Base-by-base conservation (phyloP, 805 yeast species). In the Cyberlindnera euphorbiae region DNA sequence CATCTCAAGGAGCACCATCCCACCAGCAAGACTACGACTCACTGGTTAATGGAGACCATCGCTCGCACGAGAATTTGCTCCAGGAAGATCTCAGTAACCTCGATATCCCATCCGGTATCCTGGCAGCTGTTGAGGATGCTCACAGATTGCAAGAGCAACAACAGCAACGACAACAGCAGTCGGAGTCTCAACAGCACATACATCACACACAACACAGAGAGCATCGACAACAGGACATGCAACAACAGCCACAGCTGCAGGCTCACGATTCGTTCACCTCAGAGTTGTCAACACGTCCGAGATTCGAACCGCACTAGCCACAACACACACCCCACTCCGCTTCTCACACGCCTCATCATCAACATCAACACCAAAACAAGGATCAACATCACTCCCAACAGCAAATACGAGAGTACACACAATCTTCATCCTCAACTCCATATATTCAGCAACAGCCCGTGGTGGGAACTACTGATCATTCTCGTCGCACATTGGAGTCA, bases 71-170 rank as follows among this genome's bases (percentile, higher is more conserved):
- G 2, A 44, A 40, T 34, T 14, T 49, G 8, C 28, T 50, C 8
- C 52, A 48, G 14, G 42, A 42, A n/a, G 53, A 50, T 17, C 39
- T 49, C 16, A 38, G 46, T 7, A 45, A 42, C 16, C 23, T 53
- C 9, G 56, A 51, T 30, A 55, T 52, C 22, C 51, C 55, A 14
- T 42, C 53, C 4, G 50, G 47, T 16, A 36, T 51, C 9, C 63
- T 77, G 12, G 82, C 80, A 0, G 82, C 75, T 8, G 82, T 76
- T 5, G 79, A 77, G 40, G 75, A 75, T 29, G 80, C 75, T 1
- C 77, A 72, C 19, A 40, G 51, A 30, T 22, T 39, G n/a, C 49
- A 44, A 17, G 45, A 44, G n/a, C 49, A 45, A 7, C 46, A 41
- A 8, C 46, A 42, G 24, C 52, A 45, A n/a, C 50, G 34, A 15